Conservation (phyloP, 345 rosid species). For the Geranium rotundifolium region DNA sequence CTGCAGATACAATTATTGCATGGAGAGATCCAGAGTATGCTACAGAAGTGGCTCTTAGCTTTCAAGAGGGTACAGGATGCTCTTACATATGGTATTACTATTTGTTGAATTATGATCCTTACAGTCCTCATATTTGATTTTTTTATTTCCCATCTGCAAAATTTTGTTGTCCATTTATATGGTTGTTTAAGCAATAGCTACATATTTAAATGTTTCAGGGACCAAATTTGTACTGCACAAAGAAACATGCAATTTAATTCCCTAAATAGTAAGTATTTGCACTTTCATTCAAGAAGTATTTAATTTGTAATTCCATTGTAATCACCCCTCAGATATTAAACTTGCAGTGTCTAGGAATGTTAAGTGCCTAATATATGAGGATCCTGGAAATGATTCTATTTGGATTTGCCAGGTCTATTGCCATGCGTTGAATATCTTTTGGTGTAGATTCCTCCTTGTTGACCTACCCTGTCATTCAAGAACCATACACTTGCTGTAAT, state of each 20-base stretch:
- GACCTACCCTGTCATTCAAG: not conserved
- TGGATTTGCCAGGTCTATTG: no score
- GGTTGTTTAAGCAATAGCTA: not conserved
- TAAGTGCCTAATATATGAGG: not conserved
- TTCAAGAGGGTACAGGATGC: constrained; percentile 92
- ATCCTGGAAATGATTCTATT: no score
- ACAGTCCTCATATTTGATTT: constrained; percentile 2
- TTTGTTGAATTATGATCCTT: not conserved
- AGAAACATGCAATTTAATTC: constrained; percentile 73
- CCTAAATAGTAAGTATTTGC: constrained; percentile 54
- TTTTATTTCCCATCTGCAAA: not conserved
- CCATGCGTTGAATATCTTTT: no score
- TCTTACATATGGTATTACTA: constrained; percentile 90
- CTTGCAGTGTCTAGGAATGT: not conserved
- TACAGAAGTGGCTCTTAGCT: constrained; percentile 91
- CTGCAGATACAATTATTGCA: constrained; percentile 83
- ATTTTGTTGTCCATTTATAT: not conserved
- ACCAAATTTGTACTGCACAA: constrained; percentile 72
- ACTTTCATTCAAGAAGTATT: not conserved
- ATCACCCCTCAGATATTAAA: not conserved
- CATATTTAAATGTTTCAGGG: constrained; percentile 35
- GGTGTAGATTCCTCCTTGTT: not conserved
- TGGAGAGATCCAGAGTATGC: constrained; percentile 93
- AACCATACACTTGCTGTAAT: not conserved
- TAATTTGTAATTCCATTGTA: not conserved